These are phyloP conservation scores for Noccaea bulbosa DNA, from an alignment of 345 rosid genomes.

Conservation along the genomic window DNA sequence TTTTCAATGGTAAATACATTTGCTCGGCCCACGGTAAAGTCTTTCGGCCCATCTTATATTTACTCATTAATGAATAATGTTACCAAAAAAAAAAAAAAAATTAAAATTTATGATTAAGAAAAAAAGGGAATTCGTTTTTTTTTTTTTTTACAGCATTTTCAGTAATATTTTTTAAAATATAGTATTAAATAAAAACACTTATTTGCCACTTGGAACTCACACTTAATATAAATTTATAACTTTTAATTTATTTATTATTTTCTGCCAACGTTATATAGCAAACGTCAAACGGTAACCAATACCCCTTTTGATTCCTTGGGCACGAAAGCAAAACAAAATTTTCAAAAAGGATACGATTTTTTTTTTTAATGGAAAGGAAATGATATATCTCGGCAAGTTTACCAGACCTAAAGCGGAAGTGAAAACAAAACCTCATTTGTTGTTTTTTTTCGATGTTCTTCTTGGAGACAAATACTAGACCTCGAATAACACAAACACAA, in stretches of 20 bases:
- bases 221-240: no score
- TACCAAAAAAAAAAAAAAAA: no score
- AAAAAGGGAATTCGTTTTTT: no score
- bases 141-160: no score
- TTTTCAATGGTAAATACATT: not conserved
- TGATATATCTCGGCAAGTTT: slow-evolving; percentile 19
- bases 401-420: slow-evolving; percentile 21
- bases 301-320: not conserved
- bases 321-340: not conserved
- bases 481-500: slow-evolving; percentile 28
- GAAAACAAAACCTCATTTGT: slow-evolving; percentile 28
- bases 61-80: not conserved
- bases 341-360: not conserved
- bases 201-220: no score
- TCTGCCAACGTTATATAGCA: no score
- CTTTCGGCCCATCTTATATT: slow-evolving; percentile 21
- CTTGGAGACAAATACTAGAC: slow-evolving; percentile 27
- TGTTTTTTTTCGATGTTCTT: not conserved
- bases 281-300: no score
- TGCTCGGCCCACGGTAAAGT: slow-evolving; percentile 20
- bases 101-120: no score
- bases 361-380: slow-evolving; percentile 4
- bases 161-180: no score
- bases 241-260: no score
- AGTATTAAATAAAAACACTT: no score